Conservation (phyloP, 257 asterid species). For the Oldenlandia corymbosa region DNA sequence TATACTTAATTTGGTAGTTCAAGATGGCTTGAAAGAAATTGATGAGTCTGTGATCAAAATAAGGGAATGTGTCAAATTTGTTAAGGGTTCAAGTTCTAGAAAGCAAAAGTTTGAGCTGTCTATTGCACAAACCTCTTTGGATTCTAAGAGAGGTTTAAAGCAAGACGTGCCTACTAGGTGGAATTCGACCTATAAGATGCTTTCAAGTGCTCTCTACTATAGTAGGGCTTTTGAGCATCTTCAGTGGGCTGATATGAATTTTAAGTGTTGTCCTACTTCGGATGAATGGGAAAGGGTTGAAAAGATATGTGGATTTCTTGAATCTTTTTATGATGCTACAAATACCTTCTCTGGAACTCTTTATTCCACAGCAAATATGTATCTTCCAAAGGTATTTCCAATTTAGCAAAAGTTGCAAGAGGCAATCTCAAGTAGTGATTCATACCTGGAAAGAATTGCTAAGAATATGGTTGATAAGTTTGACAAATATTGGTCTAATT, state of each 20-base stretch:
- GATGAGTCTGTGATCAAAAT: neutral
- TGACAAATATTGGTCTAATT: too few relatives aligned
- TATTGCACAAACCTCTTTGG: neutral
- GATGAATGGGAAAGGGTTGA: neutral
- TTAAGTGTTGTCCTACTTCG: neutral
- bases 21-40: neutral
- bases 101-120: neutral
- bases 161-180: neutral
- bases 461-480: too few relatives aligned
- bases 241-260: neutral
- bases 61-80: neutral
- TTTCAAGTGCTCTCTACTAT: neutral
- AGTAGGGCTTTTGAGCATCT: neutral
- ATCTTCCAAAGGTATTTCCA: neutral
- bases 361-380: neutral
- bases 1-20: neutral
- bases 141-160: neutral
- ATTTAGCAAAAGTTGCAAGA: too few relatives aligned
- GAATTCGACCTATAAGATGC: neutral
- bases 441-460: too few relatives aligned
- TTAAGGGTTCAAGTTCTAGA: neutral
- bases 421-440: too few relatives aligned
- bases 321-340: neutral
- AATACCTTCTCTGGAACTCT: neutral
- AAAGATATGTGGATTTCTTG: neutral